A percentile compares a stretch with the other conserved stretches of the same genome.
These are phyloP conservation scores for Schizophyllum commune DNA, from an alignment of 1,284 basidiomycete genomes.

Conservation along the genomic window DNA sequence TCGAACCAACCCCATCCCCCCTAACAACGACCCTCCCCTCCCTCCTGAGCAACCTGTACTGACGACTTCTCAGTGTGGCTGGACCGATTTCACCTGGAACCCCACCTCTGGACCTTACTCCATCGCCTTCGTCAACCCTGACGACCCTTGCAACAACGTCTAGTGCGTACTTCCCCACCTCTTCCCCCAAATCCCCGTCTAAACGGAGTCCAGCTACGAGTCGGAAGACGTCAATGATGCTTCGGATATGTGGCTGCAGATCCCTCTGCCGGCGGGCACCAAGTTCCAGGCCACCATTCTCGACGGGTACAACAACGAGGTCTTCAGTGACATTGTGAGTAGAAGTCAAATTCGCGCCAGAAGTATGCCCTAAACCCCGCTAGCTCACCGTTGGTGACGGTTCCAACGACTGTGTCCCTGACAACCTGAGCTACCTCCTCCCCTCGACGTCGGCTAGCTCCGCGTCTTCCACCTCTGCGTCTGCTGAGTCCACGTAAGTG, in stretches of 20 bases:
- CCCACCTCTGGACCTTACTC: conserved; percentile 45
- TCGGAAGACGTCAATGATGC: conserved; percentile 50
- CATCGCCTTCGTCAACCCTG: conserved; percentile 43
- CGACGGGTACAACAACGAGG: conserved; percentile 48
- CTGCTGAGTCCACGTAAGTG: conserved; percentile 2
- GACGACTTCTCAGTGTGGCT: conserved; percentile 40
- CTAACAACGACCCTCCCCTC: background rate
- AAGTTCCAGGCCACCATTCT: conserved; percentile 46
- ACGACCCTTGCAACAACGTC: conserved; percentile 48
- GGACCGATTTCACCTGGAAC: conserved; percentile 46
- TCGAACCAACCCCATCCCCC: too few species aligned
- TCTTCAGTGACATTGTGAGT: conserved; percentile 55
- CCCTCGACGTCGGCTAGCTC: conserved; percentile 7
- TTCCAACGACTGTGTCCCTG: conserved; percentile 42
- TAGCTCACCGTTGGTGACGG: conserved; percentile 50
- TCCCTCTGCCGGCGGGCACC: conserved; percentile 39
- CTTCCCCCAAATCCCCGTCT: background rate
- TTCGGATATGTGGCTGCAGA: conserved; percentile 39
- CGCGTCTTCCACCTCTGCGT: background rate
- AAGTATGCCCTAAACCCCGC: conserved; percentile 1
- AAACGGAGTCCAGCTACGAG: conserved; percentile 20
- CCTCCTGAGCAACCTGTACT: conserved; percentile 2
- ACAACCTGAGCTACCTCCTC: conserved; percentile 11
- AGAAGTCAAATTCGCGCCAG: background rate
- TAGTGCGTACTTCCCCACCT: conserved; percentile 38